Conservation (phyloP, 495 filamentous ascomycete species). For the Trichoderma asperelloides region DNA sequence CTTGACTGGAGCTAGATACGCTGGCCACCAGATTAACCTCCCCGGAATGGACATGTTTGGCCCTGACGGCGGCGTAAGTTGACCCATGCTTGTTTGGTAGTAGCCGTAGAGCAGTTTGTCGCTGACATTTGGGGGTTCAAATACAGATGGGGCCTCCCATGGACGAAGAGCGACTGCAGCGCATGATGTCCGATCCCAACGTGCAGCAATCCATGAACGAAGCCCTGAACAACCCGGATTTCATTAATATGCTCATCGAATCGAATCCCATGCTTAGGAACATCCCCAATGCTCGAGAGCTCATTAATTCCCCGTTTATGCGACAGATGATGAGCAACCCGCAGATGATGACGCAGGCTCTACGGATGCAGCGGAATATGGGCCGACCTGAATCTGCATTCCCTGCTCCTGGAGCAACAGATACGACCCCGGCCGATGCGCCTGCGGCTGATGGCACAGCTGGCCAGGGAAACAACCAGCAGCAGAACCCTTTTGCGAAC, state of each 20-base stretch:
- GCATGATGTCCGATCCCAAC: constrained; percentile 79
- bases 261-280: constrained; percentile 80
- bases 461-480: constrained; percentile 7
- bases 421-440: constrained; percentile 47
- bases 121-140: not conserved
- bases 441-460: constrained; percentile 16
- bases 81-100: not conserved
- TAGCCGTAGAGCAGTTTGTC: too few species aligned
- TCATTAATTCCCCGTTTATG: constrained; percentile 79
- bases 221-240: constrained; percentile 82
- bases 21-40: constrained; percentile 72
- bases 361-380: constrained; percentile 68
- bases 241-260: constrained; percentile 87
- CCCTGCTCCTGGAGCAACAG: constrained; percentile 81
- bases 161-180: constrained; percentile 63
- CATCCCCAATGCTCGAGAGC: constrained; percentile 72
- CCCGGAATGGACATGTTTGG: constrained; percentile 88
- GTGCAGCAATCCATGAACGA: constrained; percentile 81
- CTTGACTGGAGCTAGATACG: constrained; percentile 89
- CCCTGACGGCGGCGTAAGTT: constrained; percentile 89
- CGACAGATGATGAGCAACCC: constrained; percentile 96
- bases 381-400: constrained; percentile 51
- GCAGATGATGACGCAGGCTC: constrained; percentile 65
- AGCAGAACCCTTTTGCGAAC: constrained; percentile 29
- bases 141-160: constrained; percentile 84